Percentiles rank a stretch among this genome's conserved stretches.
Conservation (phyloP, 148 eudicot species). For the Camellia granthamiana region DNA sequence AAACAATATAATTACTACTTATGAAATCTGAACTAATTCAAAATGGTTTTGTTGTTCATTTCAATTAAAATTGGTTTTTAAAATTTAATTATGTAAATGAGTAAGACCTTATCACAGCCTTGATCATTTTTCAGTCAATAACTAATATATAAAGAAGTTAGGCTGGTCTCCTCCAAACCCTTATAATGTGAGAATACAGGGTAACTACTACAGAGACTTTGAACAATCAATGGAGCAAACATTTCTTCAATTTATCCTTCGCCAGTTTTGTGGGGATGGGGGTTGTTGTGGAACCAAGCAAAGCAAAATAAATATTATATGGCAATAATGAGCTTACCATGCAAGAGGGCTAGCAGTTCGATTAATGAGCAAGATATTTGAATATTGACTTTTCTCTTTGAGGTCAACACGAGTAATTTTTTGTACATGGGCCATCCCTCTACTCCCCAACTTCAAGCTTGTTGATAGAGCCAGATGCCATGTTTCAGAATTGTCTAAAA, state of each 20-base stretch:
- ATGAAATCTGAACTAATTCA: neutral
- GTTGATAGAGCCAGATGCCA: slow-evolving; percentile 77
- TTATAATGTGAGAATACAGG: neutral
- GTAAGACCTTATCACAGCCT: too few relatives aligned
- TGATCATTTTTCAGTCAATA: neutral
- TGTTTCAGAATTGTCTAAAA: slow-evolving; percentile 77
- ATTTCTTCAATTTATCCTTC: neutral
- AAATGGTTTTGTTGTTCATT: neutral
- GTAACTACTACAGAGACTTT: neutral
- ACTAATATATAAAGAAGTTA: neutral
- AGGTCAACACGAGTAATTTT: slow-evolving; percentile 61
- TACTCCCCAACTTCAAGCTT: slow-evolving; percentile 74
- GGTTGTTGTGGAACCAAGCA: neutral
- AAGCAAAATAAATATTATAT: neutral
- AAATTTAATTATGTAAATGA: too few relatives aligned
- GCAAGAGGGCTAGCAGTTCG: slow-evolving; percentile 92
- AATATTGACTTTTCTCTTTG: slow-evolving; percentile 49
- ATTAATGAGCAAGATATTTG: slow-evolving; percentile 73
- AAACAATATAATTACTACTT: neutral
- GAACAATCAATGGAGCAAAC: neutral
- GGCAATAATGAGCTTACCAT: slow-evolving; percentile 48
- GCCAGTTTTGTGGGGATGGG: neutral
- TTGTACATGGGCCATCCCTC: slow-evolving; percentile 76
- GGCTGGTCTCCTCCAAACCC: neutral
- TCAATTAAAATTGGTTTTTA: neutral